Conservation (phyloP, 768 basidiomycete genomes). For the Termitomyces sp. region DNA sequence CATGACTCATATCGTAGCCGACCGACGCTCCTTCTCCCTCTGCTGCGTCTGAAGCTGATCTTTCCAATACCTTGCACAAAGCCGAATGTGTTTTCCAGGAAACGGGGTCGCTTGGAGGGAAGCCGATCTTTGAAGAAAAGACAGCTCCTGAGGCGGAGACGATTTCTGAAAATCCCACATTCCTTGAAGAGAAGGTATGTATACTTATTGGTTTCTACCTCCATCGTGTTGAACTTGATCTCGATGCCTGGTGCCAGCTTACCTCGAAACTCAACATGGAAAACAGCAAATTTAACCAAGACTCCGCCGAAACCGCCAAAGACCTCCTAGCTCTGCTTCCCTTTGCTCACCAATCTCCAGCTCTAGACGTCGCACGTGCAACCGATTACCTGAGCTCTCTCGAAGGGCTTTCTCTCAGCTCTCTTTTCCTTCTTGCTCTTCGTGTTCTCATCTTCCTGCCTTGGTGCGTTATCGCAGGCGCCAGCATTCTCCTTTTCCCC, state of each 20-base stretch:
- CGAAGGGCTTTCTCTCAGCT: constrained; percentile 7
- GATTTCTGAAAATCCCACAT: background rate
- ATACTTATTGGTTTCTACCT: background rate
- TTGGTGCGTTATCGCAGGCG: constrained; percentile 47
- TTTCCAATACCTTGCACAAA: background rate
- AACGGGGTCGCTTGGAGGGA: background rate
- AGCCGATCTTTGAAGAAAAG: background rate
- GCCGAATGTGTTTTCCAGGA: no score
- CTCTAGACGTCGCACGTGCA: constrained; percentile 6
- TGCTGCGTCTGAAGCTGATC: background rate
- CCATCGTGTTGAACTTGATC: background rate
- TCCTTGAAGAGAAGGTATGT: background rate
- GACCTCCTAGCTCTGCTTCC: constrained; percentile 18
- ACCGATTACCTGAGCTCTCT: constrained; percentile 3
- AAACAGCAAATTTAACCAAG: background rate
- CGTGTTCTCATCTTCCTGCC: constrained; percentile 38
- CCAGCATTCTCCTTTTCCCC: constrained; percentile 37
- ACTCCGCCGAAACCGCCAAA: constrained; percentile 7
- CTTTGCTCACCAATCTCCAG: constrained; percentile 11
- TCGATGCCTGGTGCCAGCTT: background rate
- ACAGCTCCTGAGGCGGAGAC: no score
- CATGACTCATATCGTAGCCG: background rate
- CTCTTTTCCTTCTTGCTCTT: constrained; percentile 21
- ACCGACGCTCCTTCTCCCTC: background rate
- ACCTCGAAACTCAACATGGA: background rate